Conservation (phyloP, 306 rosid species). For the Rosa chinensis region DNA sequence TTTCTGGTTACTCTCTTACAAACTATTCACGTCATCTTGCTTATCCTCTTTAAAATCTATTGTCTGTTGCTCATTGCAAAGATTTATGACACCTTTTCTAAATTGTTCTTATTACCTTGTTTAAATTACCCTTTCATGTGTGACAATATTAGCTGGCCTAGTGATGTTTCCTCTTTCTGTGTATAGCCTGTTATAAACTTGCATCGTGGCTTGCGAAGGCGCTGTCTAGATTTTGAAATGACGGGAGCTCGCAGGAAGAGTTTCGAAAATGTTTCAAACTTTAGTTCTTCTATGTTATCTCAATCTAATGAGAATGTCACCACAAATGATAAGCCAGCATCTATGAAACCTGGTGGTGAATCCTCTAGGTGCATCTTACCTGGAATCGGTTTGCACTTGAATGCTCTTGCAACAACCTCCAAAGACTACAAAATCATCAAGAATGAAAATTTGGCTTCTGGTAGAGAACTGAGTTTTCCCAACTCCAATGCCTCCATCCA, state of each 20-base stretch:
- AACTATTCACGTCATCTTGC: not conserved
- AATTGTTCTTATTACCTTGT: not conserved
- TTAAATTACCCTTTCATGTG: not conserved
- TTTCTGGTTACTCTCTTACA: not conserved
- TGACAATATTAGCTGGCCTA: not conserved
- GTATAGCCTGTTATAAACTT: constrained; percentile 55
- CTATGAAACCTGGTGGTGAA: constrained; percentile 43
- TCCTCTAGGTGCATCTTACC: constrained; percentile 51
- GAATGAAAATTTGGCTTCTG: constrained; percentile 44
- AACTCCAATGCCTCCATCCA: constrained; percentile 40
- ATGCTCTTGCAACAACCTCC: constrained; percentile 62
- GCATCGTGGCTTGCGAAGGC: constrained; percentile 71
- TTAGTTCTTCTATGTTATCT: constrained; percentile 34
- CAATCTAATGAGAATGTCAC: constrained; percentile 47
- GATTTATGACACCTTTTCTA: not conserved
- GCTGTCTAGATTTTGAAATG: constrained; percentile 85
- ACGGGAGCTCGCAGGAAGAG: constrained; percentile 54
- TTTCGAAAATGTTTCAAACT: constrained; percentile 40
- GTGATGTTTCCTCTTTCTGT: constrained; percentile 22
- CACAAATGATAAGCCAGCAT: constrained; percentile 39
- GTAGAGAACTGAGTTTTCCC: constrained; percentile 43
- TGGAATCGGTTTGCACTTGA: constrained; percentile 79
- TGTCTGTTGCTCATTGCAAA: not conserved
- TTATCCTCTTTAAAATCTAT: not conserved
- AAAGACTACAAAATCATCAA: constrained; percentile 43